Conservation (phyloP, 225 moss, liverwort and hornwort species). For the Marchantia paleacea region DNA sequence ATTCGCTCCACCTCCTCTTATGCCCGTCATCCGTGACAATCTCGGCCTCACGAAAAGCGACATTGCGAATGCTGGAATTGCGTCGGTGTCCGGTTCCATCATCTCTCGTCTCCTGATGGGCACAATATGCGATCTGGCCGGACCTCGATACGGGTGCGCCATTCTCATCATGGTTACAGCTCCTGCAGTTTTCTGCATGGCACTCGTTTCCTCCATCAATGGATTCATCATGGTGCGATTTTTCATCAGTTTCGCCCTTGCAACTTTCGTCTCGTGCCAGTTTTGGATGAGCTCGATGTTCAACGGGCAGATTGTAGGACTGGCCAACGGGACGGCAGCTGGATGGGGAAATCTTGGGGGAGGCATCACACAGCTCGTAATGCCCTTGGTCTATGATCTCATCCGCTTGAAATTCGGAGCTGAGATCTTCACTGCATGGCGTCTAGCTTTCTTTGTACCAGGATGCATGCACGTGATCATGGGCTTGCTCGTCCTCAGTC, state of each 20-base stretch:
- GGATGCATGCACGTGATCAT: constrained; percentile 68
- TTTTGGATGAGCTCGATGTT: constrained; percentile 91
- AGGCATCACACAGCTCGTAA: constrained; percentile 68
- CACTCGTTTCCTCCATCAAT: constrained; percentile 32
- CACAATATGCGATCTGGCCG: constrained; percentile 62
- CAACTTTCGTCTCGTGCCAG: constrained; percentile 78
- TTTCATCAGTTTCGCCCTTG: constrained; percentile 71
- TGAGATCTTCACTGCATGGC: constrained; percentile 62
- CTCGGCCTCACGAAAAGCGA: constrained; percentile 49
- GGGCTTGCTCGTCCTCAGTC: constrained; percentile 50
- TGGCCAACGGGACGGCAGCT: constrained; percentile 67
- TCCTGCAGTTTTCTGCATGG: constrained; percentile 68
- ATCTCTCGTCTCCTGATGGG: constrained; percentile 71
- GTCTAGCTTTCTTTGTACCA: constrained; percentile 65
- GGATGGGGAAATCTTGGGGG: constrained; percentile 79
- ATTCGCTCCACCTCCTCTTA: constrained; percentile 74
- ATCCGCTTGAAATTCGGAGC: constrained; percentile 41
- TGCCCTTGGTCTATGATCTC: constrained; percentile 62
- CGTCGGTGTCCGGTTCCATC: constrained; percentile 62
- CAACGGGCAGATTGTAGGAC: constrained; percentile 71
- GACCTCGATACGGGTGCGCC: constrained; percentile 70
- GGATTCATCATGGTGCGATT: constrained; percentile 63
- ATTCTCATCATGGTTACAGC: constrained; percentile 61
- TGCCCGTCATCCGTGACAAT: constrained; percentile 74
- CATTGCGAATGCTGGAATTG: constrained; percentile 60